These are phyloP conservation scores for Diaporthe australafricana DNA, from an alignment of 2,329 filamentous ascomycete genomes.

Conservation along the genomic window DNA sequence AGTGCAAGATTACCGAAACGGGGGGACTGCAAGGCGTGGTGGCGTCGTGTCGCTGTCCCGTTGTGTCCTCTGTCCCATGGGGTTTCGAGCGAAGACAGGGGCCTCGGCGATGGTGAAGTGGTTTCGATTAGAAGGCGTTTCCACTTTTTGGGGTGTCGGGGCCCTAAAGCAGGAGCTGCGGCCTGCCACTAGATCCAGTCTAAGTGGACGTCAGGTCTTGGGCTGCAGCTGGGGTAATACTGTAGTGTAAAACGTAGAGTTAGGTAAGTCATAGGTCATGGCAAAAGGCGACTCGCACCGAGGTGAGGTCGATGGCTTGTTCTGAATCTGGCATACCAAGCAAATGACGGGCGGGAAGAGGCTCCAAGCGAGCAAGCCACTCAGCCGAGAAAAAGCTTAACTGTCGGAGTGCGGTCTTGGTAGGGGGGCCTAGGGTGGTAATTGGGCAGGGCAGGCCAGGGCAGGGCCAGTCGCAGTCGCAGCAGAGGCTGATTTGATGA, in stretches of 20 bases:
- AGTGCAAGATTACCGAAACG: slow-evolving; percentile 31
- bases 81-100: slow-evolving; percentile 11
- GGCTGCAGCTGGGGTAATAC: background rate
- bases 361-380: background rate
- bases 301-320: background rate
- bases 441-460: background rate
- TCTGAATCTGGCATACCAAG: background rate
- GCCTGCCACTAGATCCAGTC: slow-evolving; percentile 1
- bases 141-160: background rate
- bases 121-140: slow-evolving; percentile 28
- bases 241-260: no score
- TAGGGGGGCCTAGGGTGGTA: background rate
- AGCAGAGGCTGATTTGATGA: slow-evolving; percentile 5
- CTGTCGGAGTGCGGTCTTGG: background rate
- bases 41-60: background rate
- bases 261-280: background rate
- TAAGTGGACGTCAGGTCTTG: slow-evolving; percentile 13
- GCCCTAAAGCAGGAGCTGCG: background rate
- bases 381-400: slow-evolving; percentile 18
- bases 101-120: slow-evolving; percentile 4
- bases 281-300: no score
- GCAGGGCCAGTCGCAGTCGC: background rate
- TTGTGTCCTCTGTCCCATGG: slow-evolving; percentile 27
- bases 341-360: no score
- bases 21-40: slow-evolving; percentile 4